Conservation (phyloP, 139 green algal genomes). For the Chlorella sp. region DNA sequence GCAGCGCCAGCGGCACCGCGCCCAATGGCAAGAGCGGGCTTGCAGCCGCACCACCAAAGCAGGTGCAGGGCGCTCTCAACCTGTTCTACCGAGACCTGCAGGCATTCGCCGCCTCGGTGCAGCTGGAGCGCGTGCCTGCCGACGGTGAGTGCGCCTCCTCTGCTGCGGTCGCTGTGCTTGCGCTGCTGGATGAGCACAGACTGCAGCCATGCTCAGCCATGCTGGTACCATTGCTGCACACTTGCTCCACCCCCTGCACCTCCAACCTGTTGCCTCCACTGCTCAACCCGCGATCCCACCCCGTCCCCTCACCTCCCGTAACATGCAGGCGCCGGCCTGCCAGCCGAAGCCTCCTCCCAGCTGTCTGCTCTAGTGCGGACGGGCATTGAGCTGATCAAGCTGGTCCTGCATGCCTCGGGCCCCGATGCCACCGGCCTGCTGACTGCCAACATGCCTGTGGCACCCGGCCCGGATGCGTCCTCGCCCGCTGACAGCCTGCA, state of each 20-base stretch:
- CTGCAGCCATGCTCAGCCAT: too few relatives aligned
- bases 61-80: neutral
- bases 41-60: too few relatives aligned
- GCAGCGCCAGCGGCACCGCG: too few relatives aligned
- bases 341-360: neutral
- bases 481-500: conserved; percentile 13
- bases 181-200: too few relatives aligned
- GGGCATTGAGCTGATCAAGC: conserved; percentile 20
- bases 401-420: conserved; percentile 29
- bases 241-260: too few relatives aligned
- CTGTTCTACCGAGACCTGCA: conserved; percentile 36
- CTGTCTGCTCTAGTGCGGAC: conserved; percentile 22
- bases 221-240: too few relatives aligned
- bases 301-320: neutral
- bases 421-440: conserved; percentile 17
- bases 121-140: conserved; percentile 9
- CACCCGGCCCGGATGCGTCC: neutral
- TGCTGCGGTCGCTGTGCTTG: too few relatives aligned
- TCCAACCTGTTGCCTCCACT: too few relatives aligned
- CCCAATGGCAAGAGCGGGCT: too few relatives aligned
- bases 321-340: neutral
- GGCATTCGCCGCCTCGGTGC: conserved; percentile 14
- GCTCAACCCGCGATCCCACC: too few relatives aligned
- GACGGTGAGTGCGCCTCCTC: neutral
- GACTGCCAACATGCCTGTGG: neutral